Conservation (phyloP, 2,329 filamentous ascomycete species). For the Seiridium cupressi region DNA sequence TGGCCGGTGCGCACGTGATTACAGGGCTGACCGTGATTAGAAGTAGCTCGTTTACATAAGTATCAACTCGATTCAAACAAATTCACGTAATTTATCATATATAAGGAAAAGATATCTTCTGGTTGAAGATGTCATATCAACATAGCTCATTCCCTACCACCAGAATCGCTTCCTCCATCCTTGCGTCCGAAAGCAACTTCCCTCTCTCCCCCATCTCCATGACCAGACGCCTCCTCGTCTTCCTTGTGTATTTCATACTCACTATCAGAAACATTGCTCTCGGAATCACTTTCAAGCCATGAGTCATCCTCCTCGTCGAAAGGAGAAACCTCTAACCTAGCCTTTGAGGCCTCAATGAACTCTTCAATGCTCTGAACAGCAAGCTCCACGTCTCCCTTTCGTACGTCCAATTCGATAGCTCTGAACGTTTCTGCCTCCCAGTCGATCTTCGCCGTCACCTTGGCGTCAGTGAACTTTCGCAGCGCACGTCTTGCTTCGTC, state of each 20-base stretch:
- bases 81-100: no score
- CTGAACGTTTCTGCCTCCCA: conserved; percentile 15
- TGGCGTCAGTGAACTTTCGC: conserved; percentile 4
- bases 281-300: background rate
- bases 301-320: conserved; percentile 5
- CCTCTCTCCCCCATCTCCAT: no score
- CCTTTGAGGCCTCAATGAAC: conserved; percentile 12
- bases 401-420: conserved; percentile 12
- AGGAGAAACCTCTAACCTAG: conserved; percentile 14
- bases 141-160: no score
- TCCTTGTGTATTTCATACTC: background rate
- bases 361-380: conserved; percentile 15
- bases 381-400: conserved; percentile 8
- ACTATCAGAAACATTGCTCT: background rate
- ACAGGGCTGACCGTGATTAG: no score
- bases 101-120: no score
- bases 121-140: no score
- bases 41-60: no score
- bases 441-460: conserved; percentile 12
- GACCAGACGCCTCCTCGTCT: background rate
- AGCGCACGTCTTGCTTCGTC: background rate
- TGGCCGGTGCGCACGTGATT: no score
- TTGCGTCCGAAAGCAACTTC: no score
- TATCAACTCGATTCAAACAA: no score
- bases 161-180: no score